Conservation (phyloP, 1,284 basidiomycete species). For the Lentinula novae-zelandiae region DNA sequence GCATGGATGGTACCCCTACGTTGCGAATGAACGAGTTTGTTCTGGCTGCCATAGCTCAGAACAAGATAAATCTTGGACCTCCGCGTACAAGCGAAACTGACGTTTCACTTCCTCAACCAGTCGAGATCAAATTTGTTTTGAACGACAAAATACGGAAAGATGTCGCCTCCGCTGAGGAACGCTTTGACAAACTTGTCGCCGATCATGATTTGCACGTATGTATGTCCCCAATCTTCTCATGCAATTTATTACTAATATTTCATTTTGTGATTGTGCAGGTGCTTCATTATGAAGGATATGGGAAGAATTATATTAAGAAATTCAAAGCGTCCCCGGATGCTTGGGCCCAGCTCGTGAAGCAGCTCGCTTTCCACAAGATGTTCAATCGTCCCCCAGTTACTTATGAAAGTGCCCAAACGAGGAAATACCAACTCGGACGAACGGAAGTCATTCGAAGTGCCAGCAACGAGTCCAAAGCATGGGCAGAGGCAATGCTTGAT, state of each 20-base stretch:
- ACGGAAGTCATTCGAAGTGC: slow-evolving; percentile 94
- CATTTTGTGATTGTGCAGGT: slow-evolving; percentile 37
- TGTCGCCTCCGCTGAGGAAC: slow-evolving; percentile 51
- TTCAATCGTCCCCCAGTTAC: slow-evolving; percentile 73
- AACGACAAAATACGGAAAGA: slow-evolving; percentile 56
- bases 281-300: slow-evolving; percentile 89
- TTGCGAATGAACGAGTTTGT: slow-evolving; percentile 95
- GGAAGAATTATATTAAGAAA: slow-evolving; percentile 86
- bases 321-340: slow-evolving; percentile 92
- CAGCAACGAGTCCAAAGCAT: slow-evolving; percentile 81
- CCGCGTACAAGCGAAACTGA: slow-evolving; percentile 38
- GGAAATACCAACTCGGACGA: slow-evolving; percentile 87
- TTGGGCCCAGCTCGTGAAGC: slow-evolving; percentile 94
- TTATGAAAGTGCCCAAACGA: slow-evolving; percentile 94
- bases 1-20: slow-evolving; percentile 96
- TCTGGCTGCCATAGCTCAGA: slow-evolving; percentile 73
- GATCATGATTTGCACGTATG: slow-evolving; percentile 80
- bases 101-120: slow-evolving; percentile 50
- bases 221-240: not conserved
- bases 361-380: slow-evolving; percentile 93
- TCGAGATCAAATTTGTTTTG: slow-evolving; percentile 72
- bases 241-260: not conserved
- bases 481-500: slow-evolving; percentile 87
- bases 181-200: slow-evolving; percentile 77
- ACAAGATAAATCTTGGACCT: slow-evolving; percentile 72